Evolutionary conservation across 106 monocot species (phyloP), one percentile per base, ranked within the genome.

Genomic region (Allium cepa): DNA sequence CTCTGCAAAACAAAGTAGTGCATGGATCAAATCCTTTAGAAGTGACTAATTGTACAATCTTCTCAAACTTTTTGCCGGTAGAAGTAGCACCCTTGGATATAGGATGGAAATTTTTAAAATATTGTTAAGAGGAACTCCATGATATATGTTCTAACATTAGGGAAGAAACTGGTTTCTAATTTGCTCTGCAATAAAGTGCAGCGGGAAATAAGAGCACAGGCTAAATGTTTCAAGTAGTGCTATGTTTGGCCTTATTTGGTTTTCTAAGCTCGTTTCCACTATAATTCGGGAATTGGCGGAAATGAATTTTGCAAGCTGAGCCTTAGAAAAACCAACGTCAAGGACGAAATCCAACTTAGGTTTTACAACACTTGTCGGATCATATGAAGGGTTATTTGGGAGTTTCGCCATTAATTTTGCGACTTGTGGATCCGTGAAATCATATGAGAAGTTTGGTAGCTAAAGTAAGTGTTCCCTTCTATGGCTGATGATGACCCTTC

Each of bases 281-380:
- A 1, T 22, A 22, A 11, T 1, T 0, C 8, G 7, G 13, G 81
- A 81, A 46, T 49, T 52, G 10, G 16, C 26, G n/a, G 70, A 36
- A 57, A 84, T 1, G 57, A 84, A 17, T 14, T 56, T 56, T 12
- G 56, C 17, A 36, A 84, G 57, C 52, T 60, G 53, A 63, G 78
- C 2, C 7, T 14, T 17, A 9, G 74, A 56, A 50, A 73, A 46
- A 15, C 81, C 88, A 16, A 78, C 7, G 55, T 13, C 13, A 60
- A 48, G 67, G 77, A 81, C 64, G 51, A 83, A 81, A 0, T 78
- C 78, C 27, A 89, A 26, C 71, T 85, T 82, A 47, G 83, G 76
- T 18, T 56, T 73, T 46, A 72, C 12, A 50, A 9, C 36, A 36
- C 36, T 36, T 36, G 36, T 36, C 36, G 5, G 36, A 36, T 36